Evolutionary conservation across 768 basidiomycete species (phyloP).

Genomic region (Boletus tomentosulus): DNA sequence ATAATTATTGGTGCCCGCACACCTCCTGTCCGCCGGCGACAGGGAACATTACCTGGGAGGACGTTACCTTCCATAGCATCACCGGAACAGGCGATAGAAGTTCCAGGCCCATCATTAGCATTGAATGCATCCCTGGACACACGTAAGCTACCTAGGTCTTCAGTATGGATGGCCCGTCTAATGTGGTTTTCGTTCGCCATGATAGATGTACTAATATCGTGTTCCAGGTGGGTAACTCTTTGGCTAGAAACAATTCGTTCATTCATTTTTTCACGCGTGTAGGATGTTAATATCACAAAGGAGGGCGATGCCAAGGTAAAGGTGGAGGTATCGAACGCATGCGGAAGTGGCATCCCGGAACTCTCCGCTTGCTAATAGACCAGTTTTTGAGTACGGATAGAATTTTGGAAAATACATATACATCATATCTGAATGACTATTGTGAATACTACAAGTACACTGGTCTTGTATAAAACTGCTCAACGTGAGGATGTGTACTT

Average conservation of each 20-base stretch:
- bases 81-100: constrained; percentile 5
- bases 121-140: background rate
- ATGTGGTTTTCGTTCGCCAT: background rate
- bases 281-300: constrained; percentile 10
- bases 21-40: background rate
- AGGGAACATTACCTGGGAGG: constrained; percentile 5
- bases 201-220: background rate
- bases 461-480: background rate
- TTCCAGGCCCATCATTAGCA: background rate
- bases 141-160: background rate
- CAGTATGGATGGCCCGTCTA: background rate
- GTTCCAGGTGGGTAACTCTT: constrained; percentile 10
- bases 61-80: constrained; percentile 6
- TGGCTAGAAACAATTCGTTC: background rate
- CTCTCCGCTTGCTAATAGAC: background rate
- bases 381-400: background rate
- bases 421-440: background rate
- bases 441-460: constrained; percentile 10
- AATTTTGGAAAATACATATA: background rate
- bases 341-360: background rate
- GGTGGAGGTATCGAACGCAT: constrained; percentile 1
- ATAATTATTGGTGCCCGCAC: constrained; percentile 8
- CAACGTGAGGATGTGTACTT: background rate
- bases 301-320: background rate
- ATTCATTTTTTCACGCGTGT: background rate